Evolutionary conservation across 345 rosid genomes (phyloP).

Genomic region (Eucalyptus polybractea): DNA sequence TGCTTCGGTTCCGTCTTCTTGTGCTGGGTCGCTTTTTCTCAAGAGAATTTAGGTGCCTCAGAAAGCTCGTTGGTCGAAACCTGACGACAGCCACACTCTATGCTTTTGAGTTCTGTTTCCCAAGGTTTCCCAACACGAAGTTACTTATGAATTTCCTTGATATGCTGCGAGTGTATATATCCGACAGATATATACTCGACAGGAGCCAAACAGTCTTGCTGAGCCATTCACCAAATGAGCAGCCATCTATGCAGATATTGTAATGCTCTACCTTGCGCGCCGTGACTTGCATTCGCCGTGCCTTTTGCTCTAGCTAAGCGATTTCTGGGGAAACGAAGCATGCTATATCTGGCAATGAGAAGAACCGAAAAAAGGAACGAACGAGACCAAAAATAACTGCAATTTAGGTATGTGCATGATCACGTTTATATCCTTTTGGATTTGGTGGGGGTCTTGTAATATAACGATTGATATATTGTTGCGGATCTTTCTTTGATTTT

Average conservation of each 20-base stretch:
- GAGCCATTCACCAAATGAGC: not conserved
- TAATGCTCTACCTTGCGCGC: not conserved
- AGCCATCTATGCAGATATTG: not conserved
- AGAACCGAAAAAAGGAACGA: not conserved
- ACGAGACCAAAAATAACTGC: not conserved
- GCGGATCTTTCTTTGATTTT: not conserved
- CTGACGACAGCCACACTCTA: not conserved
- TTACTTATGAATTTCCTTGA: not conserved
- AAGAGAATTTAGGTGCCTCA: not conserved
- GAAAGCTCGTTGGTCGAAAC: not conserved
- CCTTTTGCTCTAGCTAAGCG: not conserved
- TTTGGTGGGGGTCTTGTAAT: not conserved
- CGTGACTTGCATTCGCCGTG: not conserved
- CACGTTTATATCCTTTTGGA: not conserved
- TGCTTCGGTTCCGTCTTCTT: not conserved
- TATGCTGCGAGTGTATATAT: not conserved
- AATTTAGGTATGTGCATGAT: not conserved
- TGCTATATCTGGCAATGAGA: not conserved
- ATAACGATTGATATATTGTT: not conserved
- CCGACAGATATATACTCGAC: not conserved
- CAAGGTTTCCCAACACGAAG: not conserved
- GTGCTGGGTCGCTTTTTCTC: not conserved
- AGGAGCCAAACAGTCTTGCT: not conserved
- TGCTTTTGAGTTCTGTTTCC: not conserved
- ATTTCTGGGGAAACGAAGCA: not conserved